Evolutionary conservation across 257 asterid species (phyloP), one percentile per base, ranked within the genome.

Genomic region (Plantago ovata): DNA sequence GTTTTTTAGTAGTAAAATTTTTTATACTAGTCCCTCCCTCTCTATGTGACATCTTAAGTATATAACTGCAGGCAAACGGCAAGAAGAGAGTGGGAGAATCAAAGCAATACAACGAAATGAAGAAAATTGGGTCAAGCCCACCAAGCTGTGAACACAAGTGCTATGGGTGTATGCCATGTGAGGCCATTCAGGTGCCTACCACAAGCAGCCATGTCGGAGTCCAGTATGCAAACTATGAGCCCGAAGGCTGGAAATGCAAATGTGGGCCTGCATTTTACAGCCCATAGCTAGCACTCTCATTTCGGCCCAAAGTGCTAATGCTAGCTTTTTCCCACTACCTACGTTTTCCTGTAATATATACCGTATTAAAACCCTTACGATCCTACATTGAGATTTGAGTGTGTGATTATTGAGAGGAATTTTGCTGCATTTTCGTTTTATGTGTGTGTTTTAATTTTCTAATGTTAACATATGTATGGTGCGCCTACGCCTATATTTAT

Each of bases 191-290:
- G 56, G 95, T 91, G 53, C 98, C 96, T n/a, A 78, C 92, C 2
- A 78, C 76, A 4, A 72, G 58, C 9, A 60, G 67, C 28, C 49
- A 52, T 10, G 66, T 78, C 3, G 80, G 81, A 14, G 65, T 81
- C 13, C 92, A 79, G 61, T 91, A 87, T 80, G 81, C 98, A 3
- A 87, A 87, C 38, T 91, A 91, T 67, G 85, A 85, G 57, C 96
- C 98, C 0, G 98, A 91, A 75, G 95, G 94, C 9, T 87, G 98
- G 98, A 87, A 81, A 64, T 91, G 98, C 90, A 91, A 91, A 72
- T 91, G 98, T 70, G 98, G 98, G 9, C 84, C 81, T 1, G 60
- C 82, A 9, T 70, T 91, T 61, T 87, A 81, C 56, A 65, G 67
- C 69, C 98, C 98, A 8, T 90, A 53, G 38, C 41, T 10, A 15